Conservation (phyloP, 306 rosid genomes). For the Alnus glutinosa region DNA sequence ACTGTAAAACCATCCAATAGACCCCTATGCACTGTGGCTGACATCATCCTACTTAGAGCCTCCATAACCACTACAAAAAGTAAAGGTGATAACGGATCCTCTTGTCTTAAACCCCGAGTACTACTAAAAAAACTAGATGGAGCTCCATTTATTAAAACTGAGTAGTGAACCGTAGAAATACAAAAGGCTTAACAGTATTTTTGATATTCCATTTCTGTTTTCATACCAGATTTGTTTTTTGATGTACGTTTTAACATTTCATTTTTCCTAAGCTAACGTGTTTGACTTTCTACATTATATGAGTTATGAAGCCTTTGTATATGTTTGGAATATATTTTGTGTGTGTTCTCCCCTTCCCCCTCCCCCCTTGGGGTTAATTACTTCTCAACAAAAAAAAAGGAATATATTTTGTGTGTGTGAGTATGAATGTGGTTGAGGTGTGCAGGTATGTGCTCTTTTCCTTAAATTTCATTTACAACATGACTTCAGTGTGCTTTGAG, state of each 20-base stretch:
- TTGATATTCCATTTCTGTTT: slow-evolving; percentile 21
- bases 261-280: slow-evolving; percentile 13
- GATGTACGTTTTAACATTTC: not conserved
- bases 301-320: slow-evolving; percentile 13
- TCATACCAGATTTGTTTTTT: slow-evolving; percentile 6
- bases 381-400: not conserved
- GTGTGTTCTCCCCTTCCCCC: too few relatives aligned
- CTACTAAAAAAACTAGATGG: too few relatives aligned
- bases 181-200: not conserved
- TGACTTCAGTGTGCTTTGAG: slow-evolving; percentile 32
- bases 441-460: not conserved
- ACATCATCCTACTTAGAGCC: too few relatives aligned
- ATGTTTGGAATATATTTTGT: not conserved
- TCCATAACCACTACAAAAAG: too few relatives aligned
- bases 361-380: too few relatives aligned
- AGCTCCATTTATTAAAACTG: too few relatives aligned
- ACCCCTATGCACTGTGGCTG: too few relatives aligned
- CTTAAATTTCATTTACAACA: slow-evolving; percentile 28
- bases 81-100: too few relatives aligned
- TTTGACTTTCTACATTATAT: slow-evolving; percentile 10
- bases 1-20: too few relatives aligned
- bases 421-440: slow-evolving; percentile 11
- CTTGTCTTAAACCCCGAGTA: too few relatives aligned
- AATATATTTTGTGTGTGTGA: slow-evolving; percentile 24
- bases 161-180: too few relatives aligned